Evolutionary conservation across 371 early-diverging fungal genomes (phyloP).

Genomic region (Sanchytrium tribonematis): DNA sequence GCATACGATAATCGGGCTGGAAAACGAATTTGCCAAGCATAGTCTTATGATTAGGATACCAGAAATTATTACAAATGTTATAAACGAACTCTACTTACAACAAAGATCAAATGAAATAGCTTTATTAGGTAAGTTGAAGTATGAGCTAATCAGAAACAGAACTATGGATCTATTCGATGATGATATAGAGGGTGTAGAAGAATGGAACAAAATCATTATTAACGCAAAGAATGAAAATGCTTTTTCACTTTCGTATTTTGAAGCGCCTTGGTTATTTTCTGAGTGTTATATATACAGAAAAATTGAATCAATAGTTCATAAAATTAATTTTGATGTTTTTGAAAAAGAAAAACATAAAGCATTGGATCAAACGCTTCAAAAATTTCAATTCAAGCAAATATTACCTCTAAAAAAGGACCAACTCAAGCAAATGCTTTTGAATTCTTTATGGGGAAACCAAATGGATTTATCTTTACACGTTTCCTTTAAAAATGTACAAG

Average conservation of each 20-base stretch:
- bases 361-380: not conserved
- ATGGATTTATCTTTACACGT: conserved; percentile 51
- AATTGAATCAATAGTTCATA: not conserved
- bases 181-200: not conserved
- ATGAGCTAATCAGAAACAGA: not conserved
- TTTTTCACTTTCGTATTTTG: conserved; percentile 8
- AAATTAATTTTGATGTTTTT: not conserved
- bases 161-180: not conserved
- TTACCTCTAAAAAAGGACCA: not conserved
- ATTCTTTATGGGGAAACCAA: conserved; percentile 54
- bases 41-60: not conserved
- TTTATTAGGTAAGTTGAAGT: not conserved
- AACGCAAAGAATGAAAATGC: not conserved
- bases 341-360: not conserved
- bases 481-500: conserved; percentile 32
- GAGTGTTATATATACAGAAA: conserved; percentile 20
- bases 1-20: not conserved
- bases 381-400: not conserved
- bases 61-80: not conserved
- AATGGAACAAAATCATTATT: not conserved
- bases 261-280: conserved; percentile 36
- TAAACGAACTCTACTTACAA: not conserved
- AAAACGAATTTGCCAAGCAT: not conserved
- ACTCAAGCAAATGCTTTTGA: not conserved
- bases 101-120: not conserved